Base-by-base conservation (phyloP, 2,329 filamentous ascomycete species). In the Colletotrichum sp. region DNA sequence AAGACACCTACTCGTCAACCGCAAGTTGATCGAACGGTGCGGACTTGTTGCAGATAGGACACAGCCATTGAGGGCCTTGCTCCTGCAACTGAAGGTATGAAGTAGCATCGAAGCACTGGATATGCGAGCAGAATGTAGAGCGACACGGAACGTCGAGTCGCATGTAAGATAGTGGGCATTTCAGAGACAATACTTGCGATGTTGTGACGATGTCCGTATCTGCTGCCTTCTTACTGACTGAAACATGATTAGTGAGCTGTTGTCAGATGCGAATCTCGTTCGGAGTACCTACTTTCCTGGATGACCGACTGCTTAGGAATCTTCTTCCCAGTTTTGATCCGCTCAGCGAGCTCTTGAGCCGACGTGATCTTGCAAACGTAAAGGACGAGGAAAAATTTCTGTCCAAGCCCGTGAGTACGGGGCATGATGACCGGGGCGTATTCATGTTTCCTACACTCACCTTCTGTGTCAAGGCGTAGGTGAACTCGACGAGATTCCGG, bases 31-130 rank as follows among this genome's bases (percentile, higher is more conserved):
- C 94, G 83, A 95, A 99, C 0, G 93, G 92, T 3, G 96, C 93
- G 1, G 91, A 85, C 81, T 96, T 97, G 84, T 94, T 96, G 87
- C 97, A 99, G 26, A 98, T 93, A 1, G 97, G 97, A 81, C 97
- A 99, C n/a, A 93, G 89, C 97, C 97, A 99, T 21, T 97, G 97
- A 0, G 97, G 97, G 0, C 95, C 96, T 86, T 99, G 97, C 83
- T 98, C 96, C 83, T 98, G 96, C 32, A 99, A 87, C 80, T 98
- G 95, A 24, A 99, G 89, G 82, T 98, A 99, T 3, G 95, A 97
- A 5, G 92, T 93, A 5, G 94, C 96, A 83, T 99, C 97, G 79
- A 98, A 99, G 83, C 97, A 99, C 82, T 98, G 95, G 30, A 97
- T 94, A 83, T 99, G 97, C 5, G 91, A 93, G 85, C 97, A 99